Evolutionary conservation across 805 yeast species (phyloP), one percentile per base, ranked within the genome.

Genomic region (Kodamaea hsintzibuensis): DNA sequence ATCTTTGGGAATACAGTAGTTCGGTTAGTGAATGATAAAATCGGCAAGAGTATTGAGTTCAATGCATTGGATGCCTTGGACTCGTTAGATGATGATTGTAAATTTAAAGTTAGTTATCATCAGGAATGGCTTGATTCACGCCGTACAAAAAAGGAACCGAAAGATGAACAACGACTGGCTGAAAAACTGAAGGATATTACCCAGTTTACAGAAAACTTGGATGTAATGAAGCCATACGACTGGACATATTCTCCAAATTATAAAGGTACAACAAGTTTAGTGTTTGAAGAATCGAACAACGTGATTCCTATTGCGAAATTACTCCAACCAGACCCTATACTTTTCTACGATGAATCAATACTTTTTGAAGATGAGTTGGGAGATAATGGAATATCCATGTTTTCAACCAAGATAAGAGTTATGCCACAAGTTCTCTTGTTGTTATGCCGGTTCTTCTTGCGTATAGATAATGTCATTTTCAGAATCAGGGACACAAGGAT

Each of bases 361-460:
- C 73, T 95, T 33, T 95, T 82, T 66, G 99, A 95, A 66, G 99
- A 95, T 65, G 99, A 95, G 67, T 76, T 95, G 52, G 98, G 96
- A 3, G 99, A 95, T 68, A 95, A 93, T 68, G 99, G 99, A 7
- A 88, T 91, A 14, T 83, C 96, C 0, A 81, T 89, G 52, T 71
- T 89, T 52, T 83, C 84, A 50, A 84, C 86, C 37, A 92, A 92
- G 68, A 82, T 95, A 17, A 74, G 99, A 57, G 97, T 91, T 3
- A 95, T 95, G 98, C 85, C 85, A 6, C 81, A 85, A 50, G 82
- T 97, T 56, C 66, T 95, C 59, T 72, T 95, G 39, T 61, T 93
- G 35, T 74, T 95, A 46, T 82, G 86, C 49, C 78, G 98, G 46
- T 82, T 93, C 60, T 93, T 90, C 66, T 69, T 95, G 55, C 78